Base-by-base conservation (phyloP, 2,329 filamentous ascomycete genomes). In the Venturia effusa region DNA sequence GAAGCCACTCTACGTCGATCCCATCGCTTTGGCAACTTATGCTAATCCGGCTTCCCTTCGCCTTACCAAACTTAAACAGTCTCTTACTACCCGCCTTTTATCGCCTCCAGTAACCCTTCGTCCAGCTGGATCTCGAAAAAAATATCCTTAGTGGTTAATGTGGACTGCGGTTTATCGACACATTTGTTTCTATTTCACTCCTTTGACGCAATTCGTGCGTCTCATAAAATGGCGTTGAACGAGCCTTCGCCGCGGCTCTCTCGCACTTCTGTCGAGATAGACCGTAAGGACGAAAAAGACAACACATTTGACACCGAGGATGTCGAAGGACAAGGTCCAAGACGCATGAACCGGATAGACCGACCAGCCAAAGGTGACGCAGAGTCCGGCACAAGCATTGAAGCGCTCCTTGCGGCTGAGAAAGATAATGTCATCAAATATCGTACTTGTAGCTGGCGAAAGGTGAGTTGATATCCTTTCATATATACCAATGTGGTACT, bases 381-480 rank as follows among this genome's bases (percentile, higher is more conserved):
- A 3, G 76, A 76, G 6, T 75, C 75, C 6, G 74, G 68, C 54
- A 65, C 81, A 55, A 78, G 76, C 41, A 75, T 85, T 54, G 81
- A 80, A 60, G 82, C 84, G 76, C 92, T 96, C 77, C 84, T 93
- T 67, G 89, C 87, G 62, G 73, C 89, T 66, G 92, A 96, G 74
- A 82, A 85, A 34, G 86, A 85, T 61, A 87, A 89, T 74, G 85
- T 86, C 13, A 96, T 97, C 75, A 87, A 96, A 77, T 97, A 97
- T 74, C 83, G 92, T 66, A 96, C 92, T 45, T 97, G 92, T 77
- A 92, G 88, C 68, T 97, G 92, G 92, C 88, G 90, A 72, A 96
- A 96, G 82, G 85, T 87, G 68, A 63, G 76, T 70, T 64, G 45
- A 43, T 39, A 24, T 19, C 22, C 24, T 39, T 32, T n/a, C 32